Base-by-base conservation (phyloP, 2,329 filamentous ascomycete genomes). In the Cercospora brassicicola region DNA sequence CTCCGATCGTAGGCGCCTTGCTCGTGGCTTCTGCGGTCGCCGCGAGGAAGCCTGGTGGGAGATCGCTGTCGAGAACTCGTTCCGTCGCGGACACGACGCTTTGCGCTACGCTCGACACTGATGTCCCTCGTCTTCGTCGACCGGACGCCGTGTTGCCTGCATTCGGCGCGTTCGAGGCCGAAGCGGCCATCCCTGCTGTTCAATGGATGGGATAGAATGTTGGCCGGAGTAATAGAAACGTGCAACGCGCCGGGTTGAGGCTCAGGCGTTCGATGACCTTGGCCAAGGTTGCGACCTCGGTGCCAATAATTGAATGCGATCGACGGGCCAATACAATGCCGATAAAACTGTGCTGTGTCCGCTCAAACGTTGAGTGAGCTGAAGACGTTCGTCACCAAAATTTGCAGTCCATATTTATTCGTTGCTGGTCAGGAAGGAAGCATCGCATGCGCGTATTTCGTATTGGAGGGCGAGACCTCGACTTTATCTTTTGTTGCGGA, bases 1-100 rank as follows among this genome's bases (percentile, higher is more conserved):
- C 81, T 55, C 74, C 72, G 20, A 83, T 65, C 0, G 81, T 81
- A 4, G 82, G 82, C 13, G 82, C 81, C 69, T 77, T 80, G 8
- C 81, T 76, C 13, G 77, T 80, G 5, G 76, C 76, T 7, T 72
- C 75, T 11, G 81, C 82, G 1, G 81, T 81, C 0, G 82, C 82
- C n/a, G 82, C 80, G n/a, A 72, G 64, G 59, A 74, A 74, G 20
- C 73, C 72, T 48, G 66, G 59, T 55, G 74, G 73, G 10, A 70
- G 63, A 45, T 73, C 62, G 55, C 42, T 65, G 28, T 62, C 67
- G 23, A 71, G 55, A n/a, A 70, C 61, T 28, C 61, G 65, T 62
- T 68, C 69, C 8, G 69, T 65, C 10, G 61, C 61, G 10, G 66
- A 64, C 15, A 62, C 64, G 13, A 70, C 64, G 39, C 55, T 69